Base-by-base conservation (phyloP, 108 stramenopile genomes). In the Nitzschia inconspicua region DNA sequence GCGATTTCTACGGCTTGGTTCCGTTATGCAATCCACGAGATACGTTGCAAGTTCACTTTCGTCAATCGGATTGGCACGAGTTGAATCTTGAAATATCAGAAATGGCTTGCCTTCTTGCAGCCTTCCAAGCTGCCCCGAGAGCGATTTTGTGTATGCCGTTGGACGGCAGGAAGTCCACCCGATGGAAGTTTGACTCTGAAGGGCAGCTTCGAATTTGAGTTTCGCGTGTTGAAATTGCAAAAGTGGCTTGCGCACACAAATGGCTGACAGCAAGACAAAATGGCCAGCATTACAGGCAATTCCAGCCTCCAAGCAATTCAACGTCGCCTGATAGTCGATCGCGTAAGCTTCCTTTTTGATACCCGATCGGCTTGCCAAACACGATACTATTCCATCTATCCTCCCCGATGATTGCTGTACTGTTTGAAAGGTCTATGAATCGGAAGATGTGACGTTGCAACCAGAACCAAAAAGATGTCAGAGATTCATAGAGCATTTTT, bases 131-230 rank as follows among this genome's bases (percentile, higher is more conserved):
- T 98, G 97, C 25, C 97, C 97, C 54, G 88, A 88, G 0, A 98
- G 91, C 18, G 88, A 90, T 73, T 98, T 98, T 85, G 96, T 96
- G 76, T 95, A 98, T 1, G 97, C 97, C 23, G 97, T 98, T 14
- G 97, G 97, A 35, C 97, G 76, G 34, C 96, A 92, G 65, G 95
- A 95, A 53, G 71, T 82, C 40, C 78, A 93, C 11, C 82, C 80
- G 76, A 96, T 84, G 31, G 87, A 75, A 27, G 67, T 57, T 60
- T 89, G 88, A 23, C 25, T 65, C 48, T 75, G 55, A 4, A 94
- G 48, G 14, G 74, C 86, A 5, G 77, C 78, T 70, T 98, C 97
- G 51, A 95, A 94, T 57, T 95, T 91, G 4, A 98, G 78, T 62
- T 96, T 97, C 16, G 97, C 97, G 56, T 84, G 90, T 64, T 98